phyloP scores from a whole-genome alignment of 2,329 filamentous ascomycete species.

The Clarireedia paspali region DNA sequence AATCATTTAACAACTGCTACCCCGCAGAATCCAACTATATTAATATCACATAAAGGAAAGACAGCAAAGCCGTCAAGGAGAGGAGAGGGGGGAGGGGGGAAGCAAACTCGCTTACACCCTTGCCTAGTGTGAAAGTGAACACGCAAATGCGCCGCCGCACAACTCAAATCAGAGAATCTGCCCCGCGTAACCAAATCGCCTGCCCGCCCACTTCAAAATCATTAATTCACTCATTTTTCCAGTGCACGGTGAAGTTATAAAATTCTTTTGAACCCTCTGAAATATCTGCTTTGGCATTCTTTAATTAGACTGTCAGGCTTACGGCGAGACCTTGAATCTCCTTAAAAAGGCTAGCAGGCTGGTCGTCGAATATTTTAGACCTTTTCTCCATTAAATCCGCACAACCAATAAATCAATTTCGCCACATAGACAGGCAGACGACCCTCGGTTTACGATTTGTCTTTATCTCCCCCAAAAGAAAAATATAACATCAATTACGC shows the following conservation, averaged over 20 bases:
- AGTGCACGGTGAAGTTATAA: background rate
- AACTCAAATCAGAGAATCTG: constrained; percentile 4
- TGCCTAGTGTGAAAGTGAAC: constrained; percentile 1
- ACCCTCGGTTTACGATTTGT: background rate
- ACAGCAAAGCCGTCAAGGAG: background rate
- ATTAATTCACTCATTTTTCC: background rate
- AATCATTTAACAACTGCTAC: background rate
- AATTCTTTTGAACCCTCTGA: background rate
- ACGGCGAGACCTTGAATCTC: background rate
- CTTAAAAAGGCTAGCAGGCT: background rate
- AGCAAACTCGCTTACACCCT: background rate
- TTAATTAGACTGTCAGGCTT: constrained; percentile 7
- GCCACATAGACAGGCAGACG: too few relatives aligned
- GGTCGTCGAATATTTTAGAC: background rate
- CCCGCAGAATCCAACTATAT: background rate
- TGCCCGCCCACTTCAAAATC: background rate
- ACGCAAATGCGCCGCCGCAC: background rate
- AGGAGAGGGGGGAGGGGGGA: background rate
- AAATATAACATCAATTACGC: background rate
- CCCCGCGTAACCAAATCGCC: constrained; percentile 1
- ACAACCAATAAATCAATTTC: background rate
- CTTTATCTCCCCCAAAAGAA: background rate
- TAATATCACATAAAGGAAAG: background rate
- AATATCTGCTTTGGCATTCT: constrained; percentile 7
- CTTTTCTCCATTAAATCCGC: background rate